These are phyloP conservation scores for Sugiyamaella xylanicola DNA, from an alignment of 1,139 yeast species.

Conservation along the genomic window DNA sequence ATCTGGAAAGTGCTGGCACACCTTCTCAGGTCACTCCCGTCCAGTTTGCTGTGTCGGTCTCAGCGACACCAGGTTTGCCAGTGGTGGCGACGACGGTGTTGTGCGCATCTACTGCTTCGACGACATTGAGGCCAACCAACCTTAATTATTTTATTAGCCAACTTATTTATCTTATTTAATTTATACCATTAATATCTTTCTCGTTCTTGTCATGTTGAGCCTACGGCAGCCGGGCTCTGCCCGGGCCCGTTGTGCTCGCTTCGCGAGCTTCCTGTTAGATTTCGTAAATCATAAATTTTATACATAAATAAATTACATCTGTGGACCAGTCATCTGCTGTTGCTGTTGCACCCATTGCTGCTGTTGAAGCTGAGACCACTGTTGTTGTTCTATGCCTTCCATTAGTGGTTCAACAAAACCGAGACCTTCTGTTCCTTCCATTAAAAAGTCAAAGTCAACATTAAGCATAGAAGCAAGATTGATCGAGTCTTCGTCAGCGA, in stretches of 20 bases:
- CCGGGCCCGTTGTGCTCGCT: too few species aligned
- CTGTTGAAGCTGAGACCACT: conserved; percentile 29
- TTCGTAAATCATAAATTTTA: background rate
- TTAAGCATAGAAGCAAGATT: conserved; percentile 32
- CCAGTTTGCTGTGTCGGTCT: conserved; percentile 87
- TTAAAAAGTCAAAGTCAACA: conserved; percentile 51
- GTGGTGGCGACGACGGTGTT: conserved; percentile 85
- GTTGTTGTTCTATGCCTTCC: conserved; percentile 70
- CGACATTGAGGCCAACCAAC: conserved; percentile 23
- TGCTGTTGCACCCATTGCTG: conserved; percentile 11
- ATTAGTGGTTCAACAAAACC: conserved; percentile 91
- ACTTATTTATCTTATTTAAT: background rate
- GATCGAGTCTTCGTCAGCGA: conserved; percentile 22
- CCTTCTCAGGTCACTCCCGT: conserved; percentile 73
- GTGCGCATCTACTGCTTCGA: conserved; percentile 83
- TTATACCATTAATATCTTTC: too few species aligned
- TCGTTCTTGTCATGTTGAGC: too few species aligned
- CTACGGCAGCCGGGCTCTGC: too few species aligned
- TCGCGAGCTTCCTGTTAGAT: background rate
- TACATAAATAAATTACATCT: conserved; percentile 3
- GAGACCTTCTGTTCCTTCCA: conserved; percentile 67
- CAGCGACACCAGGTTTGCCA: conserved; percentile 86
- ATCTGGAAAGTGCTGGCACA: conserved; percentile 89
- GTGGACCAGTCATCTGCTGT: conserved; percentile 7
- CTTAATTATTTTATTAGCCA: background rate